Evolutionary conservation across 345 rosid genomes (phyloP).

Genomic region (Pugionium cornutum): DNA sequence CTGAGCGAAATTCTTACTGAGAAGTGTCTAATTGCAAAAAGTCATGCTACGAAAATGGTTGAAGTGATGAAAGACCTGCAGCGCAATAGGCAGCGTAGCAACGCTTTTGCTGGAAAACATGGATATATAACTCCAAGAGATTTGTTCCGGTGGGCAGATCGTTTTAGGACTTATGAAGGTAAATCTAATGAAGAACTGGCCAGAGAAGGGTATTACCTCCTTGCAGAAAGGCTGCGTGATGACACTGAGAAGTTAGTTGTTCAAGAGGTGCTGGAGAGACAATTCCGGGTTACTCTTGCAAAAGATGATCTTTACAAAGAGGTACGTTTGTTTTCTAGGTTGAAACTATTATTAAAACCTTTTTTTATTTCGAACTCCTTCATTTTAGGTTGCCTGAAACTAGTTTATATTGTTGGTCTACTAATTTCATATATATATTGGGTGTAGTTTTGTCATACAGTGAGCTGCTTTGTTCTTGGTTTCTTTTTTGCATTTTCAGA

Average conservation of each 20-base stretch:
- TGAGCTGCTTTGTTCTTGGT: constrained; percentile 18
- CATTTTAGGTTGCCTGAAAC: constrained; percentile 27
- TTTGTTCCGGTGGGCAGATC: constrained; percentile 94
- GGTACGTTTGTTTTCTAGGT: constrained; percentile 46
- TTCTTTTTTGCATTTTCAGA: constrained; percentile 10
- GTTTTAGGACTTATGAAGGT: constrained; percentile 63
- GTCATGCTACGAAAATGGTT: constrained; percentile 81
- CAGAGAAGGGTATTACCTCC: constrained; percentile 84
- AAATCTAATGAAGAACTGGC: constrained; percentile 78
- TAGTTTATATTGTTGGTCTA: constrained; percentile 19
- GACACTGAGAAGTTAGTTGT: constrained; percentile 76
- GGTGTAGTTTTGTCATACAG: constrained; percentile 1
- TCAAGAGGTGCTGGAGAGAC: constrained; percentile 71
- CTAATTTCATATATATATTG: constrained; percentile 6
- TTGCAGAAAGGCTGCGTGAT: constrained; percentile 93
- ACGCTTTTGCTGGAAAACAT: constrained; percentile 98
- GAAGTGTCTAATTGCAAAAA: constrained; percentile 69
- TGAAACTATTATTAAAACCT: neutral
- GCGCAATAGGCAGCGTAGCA: constrained; percentile 83
- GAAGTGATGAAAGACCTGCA: constrained; percentile 94
- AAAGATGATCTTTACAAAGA: constrained; percentile 65
- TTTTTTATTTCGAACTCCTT: constrained; percentile 3
- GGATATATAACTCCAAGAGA: constrained; percentile 97
- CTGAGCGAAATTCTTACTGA: constrained; percentile 64
- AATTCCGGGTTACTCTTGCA: constrained; percentile 59